Percentiles rank a stretch among this genome's conserved stretches.
These are phyloP conservation scores for Microstroma glucosiphilum DNA, from an alignment of 1,284 basidiomycete genomes.

Conservation along the genomic window DNA sequence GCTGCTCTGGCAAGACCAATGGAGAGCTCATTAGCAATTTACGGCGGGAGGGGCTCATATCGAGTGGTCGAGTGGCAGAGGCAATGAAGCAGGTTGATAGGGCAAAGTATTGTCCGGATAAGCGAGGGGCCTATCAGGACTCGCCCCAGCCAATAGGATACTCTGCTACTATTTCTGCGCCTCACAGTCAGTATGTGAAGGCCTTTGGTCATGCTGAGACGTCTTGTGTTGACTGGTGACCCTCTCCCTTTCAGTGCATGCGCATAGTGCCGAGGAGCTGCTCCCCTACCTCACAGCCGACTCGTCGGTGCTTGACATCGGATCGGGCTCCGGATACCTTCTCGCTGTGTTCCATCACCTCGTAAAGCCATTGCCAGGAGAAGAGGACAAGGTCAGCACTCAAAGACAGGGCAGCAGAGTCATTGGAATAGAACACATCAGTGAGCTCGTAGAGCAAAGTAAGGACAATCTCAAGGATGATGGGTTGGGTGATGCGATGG, in stretches of 20 bases:
- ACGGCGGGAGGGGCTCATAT: slow-evolving; percentile 58
- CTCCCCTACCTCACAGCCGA: slow-evolving; percentile 66
- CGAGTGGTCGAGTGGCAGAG: slow-evolving; percentile 20
- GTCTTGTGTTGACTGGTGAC: not conserved
- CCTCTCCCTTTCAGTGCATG: slow-evolving; percentile 56
- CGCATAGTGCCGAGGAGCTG: slow-evolving; percentile 69
- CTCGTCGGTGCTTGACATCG: slow-evolving; percentile 68
- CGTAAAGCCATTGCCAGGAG: slow-evolving; percentile 13
- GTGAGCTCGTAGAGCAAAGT: slow-evolving; percentile 58
- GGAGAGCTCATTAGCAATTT: slow-evolving; percentile 68
- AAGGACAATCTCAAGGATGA: slow-evolving; percentile 65
- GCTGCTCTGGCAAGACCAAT: slow-evolving; percentile 65
- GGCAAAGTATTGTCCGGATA: slow-evolving; percentile 56
- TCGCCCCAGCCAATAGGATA: slow-evolving; percentile 75
- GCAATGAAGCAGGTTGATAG: slow-evolving; percentile 37
- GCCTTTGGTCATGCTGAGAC: not conserved
- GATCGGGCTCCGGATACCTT: slow-evolving; percentile 37
- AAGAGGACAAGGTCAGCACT: not conserved
- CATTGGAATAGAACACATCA: slow-evolving; percentile 85
- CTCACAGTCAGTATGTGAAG: slow-evolving; percentile 62
- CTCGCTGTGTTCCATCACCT: slow-evolving; percentile 46
- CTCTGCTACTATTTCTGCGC: slow-evolving; percentile 80
- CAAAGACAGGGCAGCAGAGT: slow-evolving; percentile 59
- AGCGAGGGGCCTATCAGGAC: slow-evolving; percentile 62
- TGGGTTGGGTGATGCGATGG: slow-evolving; percentile 60